Base-by-base conservation (phyloP, 345 rosid genomes). In the Ceriops tagal region DNA sequence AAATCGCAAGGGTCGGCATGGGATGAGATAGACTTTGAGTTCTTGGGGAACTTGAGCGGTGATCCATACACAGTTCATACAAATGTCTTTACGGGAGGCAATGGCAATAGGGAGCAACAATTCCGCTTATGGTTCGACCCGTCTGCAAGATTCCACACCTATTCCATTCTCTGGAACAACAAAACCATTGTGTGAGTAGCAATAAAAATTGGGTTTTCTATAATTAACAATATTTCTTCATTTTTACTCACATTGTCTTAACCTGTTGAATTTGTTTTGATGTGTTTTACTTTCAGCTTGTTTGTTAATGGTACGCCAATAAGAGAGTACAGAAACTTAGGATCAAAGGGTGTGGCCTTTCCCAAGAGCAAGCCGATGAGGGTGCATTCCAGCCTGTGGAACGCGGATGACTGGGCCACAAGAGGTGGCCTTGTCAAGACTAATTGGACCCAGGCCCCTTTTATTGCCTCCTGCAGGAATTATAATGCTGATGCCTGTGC, bases 81-180 rank as follows among this genome's bases (percentile, higher is more conserved):
- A 8, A 61, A 61, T 34, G 43, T 61, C 9, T 61, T 30, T 61
- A 61, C 35, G 10, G 46, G 13, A 8, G 58, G 58, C 4, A 55
- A 55, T 10, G 58, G 58, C 10, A 20, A 55, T 13, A 55, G 58
- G 27, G 64, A 61, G 22, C 64, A 61, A 61, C 64, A 61, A 21
- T 61, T 61, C n/a, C 26, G 15, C 46, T 21, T 61, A 19, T 61
- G 64, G 64, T 61, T 61, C 39, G 46, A 61, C 24, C 64, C 64
- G 2, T 10, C 64, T 31, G 39, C 46, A 7, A 35, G 20, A 7
- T 61, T 61, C 13, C 64, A 61, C 64, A 61, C 64, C 21, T 61
- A 61, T 9, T 61, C 64, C 26, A 32, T 61, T 7, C 64, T 61
- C 21, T 61, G 64, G 64, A 61, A 61, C 32, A 35, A 20, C 4